phyloP scores from a whole-genome alignment of 164 flowering plant species.

The Berberis thunbergii region DNA sequence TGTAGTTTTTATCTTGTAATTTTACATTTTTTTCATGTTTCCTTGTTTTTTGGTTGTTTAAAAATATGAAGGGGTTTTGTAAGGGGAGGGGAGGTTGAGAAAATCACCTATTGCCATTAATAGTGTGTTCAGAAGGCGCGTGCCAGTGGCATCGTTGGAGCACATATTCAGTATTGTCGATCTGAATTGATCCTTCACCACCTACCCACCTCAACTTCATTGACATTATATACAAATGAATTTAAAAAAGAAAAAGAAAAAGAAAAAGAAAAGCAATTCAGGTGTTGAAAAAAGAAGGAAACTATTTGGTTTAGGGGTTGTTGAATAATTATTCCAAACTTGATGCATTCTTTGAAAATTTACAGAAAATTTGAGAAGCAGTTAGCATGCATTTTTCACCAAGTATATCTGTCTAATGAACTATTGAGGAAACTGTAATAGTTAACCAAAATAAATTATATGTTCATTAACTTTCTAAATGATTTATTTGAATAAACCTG shows the following conservation, averaged over 20 bases:
- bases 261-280: no score
- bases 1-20: not conserved
- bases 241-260: no score
- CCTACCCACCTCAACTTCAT: constrained; percentile 37
- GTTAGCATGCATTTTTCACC: no score
- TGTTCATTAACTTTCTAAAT: not conserved
- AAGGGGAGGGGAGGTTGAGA: not conserved
- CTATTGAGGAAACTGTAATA: no score
- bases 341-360: no score
- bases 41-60: not conserved
- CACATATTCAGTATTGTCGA: constrained; percentile 30
- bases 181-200: constrained; percentile 36
- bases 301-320: no score
- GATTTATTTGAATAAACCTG: not conserved
- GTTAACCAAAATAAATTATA: not conserved
- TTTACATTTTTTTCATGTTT: not conserved
- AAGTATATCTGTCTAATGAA: no score
- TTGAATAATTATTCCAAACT: no score
- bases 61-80: not conserved
- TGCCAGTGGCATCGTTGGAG: constrained; percentile 57
- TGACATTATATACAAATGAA: not conserved
- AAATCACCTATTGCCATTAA: constrained; percentile 41
- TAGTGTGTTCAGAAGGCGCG: constrained; percentile 57
- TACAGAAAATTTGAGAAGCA: no score
- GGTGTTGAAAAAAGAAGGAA: no score